Percentiles rank a stretch among this genome's conserved stretches.
Conservation (phyloP, 768 basidiomycete genomes). For the Pleurotus sapidus region DNA sequence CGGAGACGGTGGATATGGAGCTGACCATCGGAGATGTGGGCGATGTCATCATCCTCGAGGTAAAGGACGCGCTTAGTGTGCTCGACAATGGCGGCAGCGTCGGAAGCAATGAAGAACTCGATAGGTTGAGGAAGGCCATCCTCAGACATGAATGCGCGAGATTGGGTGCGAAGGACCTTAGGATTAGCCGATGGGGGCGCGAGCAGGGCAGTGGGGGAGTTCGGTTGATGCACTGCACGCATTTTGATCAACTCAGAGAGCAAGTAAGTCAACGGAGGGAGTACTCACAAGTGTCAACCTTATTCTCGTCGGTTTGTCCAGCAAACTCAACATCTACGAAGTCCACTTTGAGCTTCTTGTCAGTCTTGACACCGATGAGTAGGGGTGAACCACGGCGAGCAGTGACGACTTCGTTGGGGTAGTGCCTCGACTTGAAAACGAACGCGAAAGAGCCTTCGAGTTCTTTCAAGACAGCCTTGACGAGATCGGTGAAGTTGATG, state of each 20-base stretch:
- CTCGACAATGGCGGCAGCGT: slow-evolving; percentile 94
- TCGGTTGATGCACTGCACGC: slow-evolving; percentile 36
- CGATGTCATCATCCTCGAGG: slow-evolving; percentile 98
- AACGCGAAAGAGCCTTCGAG: slow-evolving; percentile 99
- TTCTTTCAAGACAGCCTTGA: slow-evolving; percentile 96
- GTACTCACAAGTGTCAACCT: slow-evolving; percentile 38
- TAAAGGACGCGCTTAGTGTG: slow-evolving; percentile 99
- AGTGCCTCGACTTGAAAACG: slow-evolving; percentile 96
- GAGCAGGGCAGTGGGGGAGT: slow-evolving; percentile 58
- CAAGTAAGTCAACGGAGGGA: not conserved
- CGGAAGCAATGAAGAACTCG: slow-evolving; percentile 99
- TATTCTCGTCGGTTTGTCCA: slow-evolving; percentile 47
- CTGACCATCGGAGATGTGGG: slow-evolving; percentile 95
- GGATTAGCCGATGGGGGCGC: slow-evolving; percentile 62
- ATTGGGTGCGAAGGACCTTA: slow-evolving; percentile 91
- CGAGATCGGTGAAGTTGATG: slow-evolving; percentile 82
- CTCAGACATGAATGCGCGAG: slow-evolving; percentile 97
- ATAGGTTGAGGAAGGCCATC: slow-evolving; percentile 98
- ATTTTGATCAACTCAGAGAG: not conserved
- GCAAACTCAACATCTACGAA: slow-evolving; percentile 98
- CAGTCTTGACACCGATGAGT: slow-evolving; percentile 97
- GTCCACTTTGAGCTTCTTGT: slow-evolving; percentile 99
- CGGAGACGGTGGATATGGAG: slow-evolving; percentile 98
- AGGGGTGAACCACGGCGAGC: slow-evolving; percentile 97
- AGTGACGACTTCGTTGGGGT: slow-evolving; percentile 93